phyloP scores from a whole-genome alignment of 164 flowering plant species.

The Magnolia officinalis region DNA sequence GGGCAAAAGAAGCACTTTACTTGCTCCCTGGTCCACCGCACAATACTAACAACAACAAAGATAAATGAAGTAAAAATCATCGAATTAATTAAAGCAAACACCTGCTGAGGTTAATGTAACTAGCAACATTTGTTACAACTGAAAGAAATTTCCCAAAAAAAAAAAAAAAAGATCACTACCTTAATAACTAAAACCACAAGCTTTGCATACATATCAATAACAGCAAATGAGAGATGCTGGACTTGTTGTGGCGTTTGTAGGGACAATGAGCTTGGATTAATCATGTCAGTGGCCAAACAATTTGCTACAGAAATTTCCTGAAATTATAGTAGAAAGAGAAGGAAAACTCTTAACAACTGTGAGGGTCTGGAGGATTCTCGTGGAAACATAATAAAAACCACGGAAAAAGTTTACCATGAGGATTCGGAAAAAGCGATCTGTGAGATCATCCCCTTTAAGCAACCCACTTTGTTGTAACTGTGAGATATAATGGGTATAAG shows the following conservation, averaged over 20 bases:
- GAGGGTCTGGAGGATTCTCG: background rate
- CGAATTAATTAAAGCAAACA: background rate
- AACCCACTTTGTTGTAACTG: conserved; percentile 76
- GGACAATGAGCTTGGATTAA: conserved; percentile 21
- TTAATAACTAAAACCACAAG: conserved; percentile 65
- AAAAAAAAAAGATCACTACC: conserved; percentile 33
- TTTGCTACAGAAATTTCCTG: conserved; percentile 89
- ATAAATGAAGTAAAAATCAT: background rate
- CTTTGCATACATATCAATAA: conserved; percentile 85
- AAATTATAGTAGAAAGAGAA: background rate
- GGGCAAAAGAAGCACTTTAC: conserved; percentile 50
- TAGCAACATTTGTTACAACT: background rate
- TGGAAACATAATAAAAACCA: background rate
- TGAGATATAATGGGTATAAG: conserved; percentile 50
- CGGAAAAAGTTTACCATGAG: conserved; percentile 42
- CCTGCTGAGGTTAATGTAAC: background rate
- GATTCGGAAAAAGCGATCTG: conserved; percentile 77
- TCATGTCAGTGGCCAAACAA: conserved; percentile 61
- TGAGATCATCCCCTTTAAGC: conserved; percentile 79
- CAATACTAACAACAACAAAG: conserved; percentile 30
- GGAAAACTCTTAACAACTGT: background rate
- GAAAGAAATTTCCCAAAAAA: background rate
- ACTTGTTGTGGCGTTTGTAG: conserved; percentile 54
- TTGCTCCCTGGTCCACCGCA: conserved; percentile 63
- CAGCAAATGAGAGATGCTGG: conserved; percentile 60